A percentile compares a stretch with the other conserved stretches of the same genome.
Conservation (phyloP, 192 early-diverging fungal species). For the Paraglomus brasilianum region DNA sequence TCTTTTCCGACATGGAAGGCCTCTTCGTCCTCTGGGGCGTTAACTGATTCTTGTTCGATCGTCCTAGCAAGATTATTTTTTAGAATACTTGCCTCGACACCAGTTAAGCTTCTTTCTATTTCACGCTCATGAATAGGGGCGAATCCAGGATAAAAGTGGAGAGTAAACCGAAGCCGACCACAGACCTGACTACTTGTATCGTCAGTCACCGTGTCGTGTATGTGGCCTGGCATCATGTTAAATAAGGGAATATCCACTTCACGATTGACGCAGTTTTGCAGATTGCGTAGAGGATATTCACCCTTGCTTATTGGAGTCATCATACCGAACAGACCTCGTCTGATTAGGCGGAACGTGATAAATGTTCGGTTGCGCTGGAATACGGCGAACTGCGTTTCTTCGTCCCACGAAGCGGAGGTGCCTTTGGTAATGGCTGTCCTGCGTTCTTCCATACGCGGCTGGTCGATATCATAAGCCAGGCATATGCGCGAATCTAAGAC, state of each 20-base stretch:
- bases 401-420: conserved; percentile 2
- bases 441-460: not conserved
- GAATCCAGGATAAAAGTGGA: not conserved
- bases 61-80: not conserved
- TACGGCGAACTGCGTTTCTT: conserved; percentile 10
- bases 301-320: not conserved
- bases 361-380: conserved; percentile 12
- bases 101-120: not conserved
- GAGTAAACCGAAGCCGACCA: not conserved
- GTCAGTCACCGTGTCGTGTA: not conserved
- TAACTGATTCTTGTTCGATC: not conserved
- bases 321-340: conserved; percentile 1
- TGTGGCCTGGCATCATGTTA: not conserved
- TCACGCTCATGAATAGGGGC: not conserved
- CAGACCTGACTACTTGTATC: not conserved
- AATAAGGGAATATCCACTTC: not conserved
- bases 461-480: not conserved
- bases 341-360: not conserved
- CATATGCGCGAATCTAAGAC: not conserved
- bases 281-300: not conserved
- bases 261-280: not conserved
- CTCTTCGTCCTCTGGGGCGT: not conserved
- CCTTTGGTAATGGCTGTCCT: not conserved
- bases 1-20: not conserved
- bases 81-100: not conserved